Evolutionary conservation across 148 eudicot genomes (phyloP).

Genomic region (Cornus kousa): DNA sequence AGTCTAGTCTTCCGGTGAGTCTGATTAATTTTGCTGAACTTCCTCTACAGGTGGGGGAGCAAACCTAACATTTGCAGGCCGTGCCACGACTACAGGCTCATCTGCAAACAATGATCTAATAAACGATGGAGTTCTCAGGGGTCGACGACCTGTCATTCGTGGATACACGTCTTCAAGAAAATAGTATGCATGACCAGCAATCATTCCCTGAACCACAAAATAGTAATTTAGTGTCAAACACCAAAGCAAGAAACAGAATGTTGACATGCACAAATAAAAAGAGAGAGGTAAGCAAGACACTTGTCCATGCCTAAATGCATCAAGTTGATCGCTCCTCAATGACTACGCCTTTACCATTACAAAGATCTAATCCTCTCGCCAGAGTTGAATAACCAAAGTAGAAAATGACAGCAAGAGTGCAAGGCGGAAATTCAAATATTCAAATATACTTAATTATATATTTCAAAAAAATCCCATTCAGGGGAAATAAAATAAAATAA

Average conservation of each 20-base stretch:
- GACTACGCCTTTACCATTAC: neutral
- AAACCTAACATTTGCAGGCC: conserved; percentile 67
- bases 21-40: conserved; percentile 15
- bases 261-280: neutral
- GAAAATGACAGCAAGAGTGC: too few species aligned
- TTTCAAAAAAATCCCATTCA: too few species aligned
- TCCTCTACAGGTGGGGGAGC: conserved; percentile 66
- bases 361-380: too few species aligned
- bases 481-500: too few species aligned
- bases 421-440: too few species aligned
- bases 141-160: conserved; percentile 85
- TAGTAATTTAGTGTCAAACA: neutral
- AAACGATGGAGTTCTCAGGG: conserved; percentile 78
- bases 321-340: neutral
- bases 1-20: neutral
- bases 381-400: neutral
- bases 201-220: conserved; percentile 72
- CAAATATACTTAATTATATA: too few species aligned
- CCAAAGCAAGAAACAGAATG: neutral
- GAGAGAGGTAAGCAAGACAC: neutral
- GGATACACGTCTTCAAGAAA: conserved; percentile 95
- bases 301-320: neutral
- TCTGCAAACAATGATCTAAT: conserved; percentile 77
- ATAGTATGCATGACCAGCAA: conserved; percentile 98
- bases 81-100: conserved; percentile 80